Evolutionary conservation across 805 yeast species (phyloP).

Genomic region (Starmera amethionina): DNA sequence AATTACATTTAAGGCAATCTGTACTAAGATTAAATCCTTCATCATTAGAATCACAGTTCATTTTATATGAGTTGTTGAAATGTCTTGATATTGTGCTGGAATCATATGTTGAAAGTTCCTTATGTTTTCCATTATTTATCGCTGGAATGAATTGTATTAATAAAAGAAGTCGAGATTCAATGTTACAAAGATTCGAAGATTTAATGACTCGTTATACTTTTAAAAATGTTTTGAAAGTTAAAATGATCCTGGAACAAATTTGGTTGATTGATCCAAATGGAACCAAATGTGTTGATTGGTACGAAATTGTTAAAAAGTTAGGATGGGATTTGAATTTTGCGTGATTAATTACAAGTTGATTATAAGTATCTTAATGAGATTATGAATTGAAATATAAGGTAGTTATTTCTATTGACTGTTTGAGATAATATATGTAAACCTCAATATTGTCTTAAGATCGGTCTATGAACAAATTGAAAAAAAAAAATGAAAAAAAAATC

Average conservation of each 20-base stretch:
- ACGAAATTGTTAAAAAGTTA: constrained; percentile 47
- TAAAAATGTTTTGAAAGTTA: constrained; percentile 44
- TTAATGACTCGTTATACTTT: constrained; percentile 58
- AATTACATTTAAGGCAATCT: constrained; percentile 57
- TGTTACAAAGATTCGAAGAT: constrained; percentile 42
- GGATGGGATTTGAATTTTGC: constrained; percentile 83
- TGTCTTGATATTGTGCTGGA: constrained; percentile 55
- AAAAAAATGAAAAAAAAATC: too few relatives aligned
- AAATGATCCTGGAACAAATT: constrained; percentile 27
- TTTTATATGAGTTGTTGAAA: constrained; percentile 42
- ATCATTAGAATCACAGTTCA: constrained; percentile 50
- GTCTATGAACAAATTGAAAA: too few relatives aligned
- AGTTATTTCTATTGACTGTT: too few relatives aligned
- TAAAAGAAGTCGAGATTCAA: constrained; percentile 37
- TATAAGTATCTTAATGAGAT: too few relatives aligned
- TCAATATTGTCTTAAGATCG: too few relatives aligned
- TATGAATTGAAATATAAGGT: too few relatives aligned
- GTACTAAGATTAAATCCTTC: constrained; percentile 52
- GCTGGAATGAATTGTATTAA: constrained; percentile 63
- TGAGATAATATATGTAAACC: too few relatives aligned
- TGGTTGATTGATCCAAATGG: constrained; percentile 40
- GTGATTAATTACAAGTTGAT: constrained; percentile 1
- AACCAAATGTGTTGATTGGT: constrained; percentile 62
- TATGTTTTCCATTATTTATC: constrained; percentile 70
- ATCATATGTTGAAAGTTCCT: constrained; percentile 57